Base-by-base conservation (phyloP, 2,329 filamentous ascomycete species). In the Cercospora nicotianae region DNA sequence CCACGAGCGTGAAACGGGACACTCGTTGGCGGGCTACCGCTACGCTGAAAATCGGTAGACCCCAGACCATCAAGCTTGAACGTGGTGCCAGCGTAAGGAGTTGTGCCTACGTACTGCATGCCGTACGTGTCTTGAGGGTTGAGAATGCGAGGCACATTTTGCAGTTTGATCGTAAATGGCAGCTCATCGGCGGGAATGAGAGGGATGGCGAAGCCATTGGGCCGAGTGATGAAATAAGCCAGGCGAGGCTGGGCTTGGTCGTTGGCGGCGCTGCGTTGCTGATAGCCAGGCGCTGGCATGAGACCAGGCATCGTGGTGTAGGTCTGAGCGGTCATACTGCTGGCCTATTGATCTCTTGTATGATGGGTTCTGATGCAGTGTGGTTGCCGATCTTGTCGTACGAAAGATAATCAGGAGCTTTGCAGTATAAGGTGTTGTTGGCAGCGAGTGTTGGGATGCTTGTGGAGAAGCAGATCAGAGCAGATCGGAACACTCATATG, bases 131-230 rank as follows among this genome's bases (percentile, higher is more conserved):
- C 69, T 36, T 72, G 70, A n/a, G 70, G 74, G 18, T 66, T 76
- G 51, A 83, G 67, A 16, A 76, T 70, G 1, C 77, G 75, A 39
- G 80, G 78, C 6, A 81, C 70, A 8, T 78, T 79, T 31, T 76
- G 72, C 10, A 83, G 74, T n/a, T 76, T 74, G 55, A 81, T 75
- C 0, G 72, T 72, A 61, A 70, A 68, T n/a, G 81, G 80, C 3
- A 83, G 75, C 70, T 83, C 80, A 63, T 83, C 82, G 5, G 76
- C 77, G 18, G 81, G 79, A 13, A 83, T 74, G 3, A 83, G 73
- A 5, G 81, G 81, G 0, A 82, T 77, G 60, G 79, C 73, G 8
- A 71, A 67, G 12, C 77, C 76, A 36, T 75, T 70, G 71, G 28
- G 36, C 26, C 81, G 80, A 59, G 79, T 73, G 64, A 83, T 77